Conservation (phyloP, 176 grass and related monocot species). For the maize (Zea mays) region Zm-B73-REFERENCE-NAM-5.0 NC_050099.1:26125001-26125500, state of each 20-base stretch:
- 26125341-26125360: not conserved
- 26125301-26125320: not conserved
- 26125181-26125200: slow-evolving; percentile 51
- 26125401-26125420: not conserved
- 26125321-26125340: not conserved
- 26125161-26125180: slow-evolving; percentile 33
- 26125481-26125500: not conserved
- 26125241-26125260: slow-evolving; percentile 31
- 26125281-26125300: not conserved
- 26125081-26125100: not conserved
- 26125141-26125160: not conserved
- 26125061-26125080: not conserved
- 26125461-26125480: not conserved
- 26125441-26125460: not conserved
- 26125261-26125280: slow-evolving; percentile 45
- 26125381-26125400: slow-evolving; percentile 37
- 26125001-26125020: slow-evolving; percentile 76
- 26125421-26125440: not conserved
- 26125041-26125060: slow-evolving; percentile 20
- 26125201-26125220: slow-evolving; percentile 61
- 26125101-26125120: not conserved
- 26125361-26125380: not conserved
- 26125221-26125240: slow-evolving; percentile 54
- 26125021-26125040: slow-evolving; percentile 55
- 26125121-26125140: not conserved